phyloP scores from a whole-genome alignment of 176 grass and related monocot genomes.

The Paspalum vaginatum region DNA sequence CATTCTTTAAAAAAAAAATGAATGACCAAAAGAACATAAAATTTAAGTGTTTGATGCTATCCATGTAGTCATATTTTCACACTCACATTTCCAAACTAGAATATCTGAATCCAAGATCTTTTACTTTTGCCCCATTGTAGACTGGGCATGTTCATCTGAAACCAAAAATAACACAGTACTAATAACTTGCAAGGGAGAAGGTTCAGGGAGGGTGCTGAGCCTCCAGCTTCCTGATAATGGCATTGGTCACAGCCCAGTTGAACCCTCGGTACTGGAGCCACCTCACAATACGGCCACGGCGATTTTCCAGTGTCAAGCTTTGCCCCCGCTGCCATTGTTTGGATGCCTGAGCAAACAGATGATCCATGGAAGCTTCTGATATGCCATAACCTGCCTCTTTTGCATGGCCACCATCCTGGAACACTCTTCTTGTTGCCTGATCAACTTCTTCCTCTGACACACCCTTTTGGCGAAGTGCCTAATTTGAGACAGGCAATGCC shows the following conservation, averaged over 20 bases:
- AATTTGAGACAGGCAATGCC: not conserved
- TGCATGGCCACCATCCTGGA: constrained; percentile 47
- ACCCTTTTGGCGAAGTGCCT: constrained; percentile 86
- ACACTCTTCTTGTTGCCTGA: constrained; percentile 68
- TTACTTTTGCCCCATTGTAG: not conserved
- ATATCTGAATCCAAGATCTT: not conserved
- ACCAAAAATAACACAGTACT: not conserved
- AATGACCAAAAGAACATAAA: not conserved
- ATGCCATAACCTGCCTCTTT: constrained; percentile 50
- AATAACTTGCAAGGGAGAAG: not conserved
- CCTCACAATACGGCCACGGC: constrained; percentile 57
- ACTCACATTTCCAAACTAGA: not conserved
- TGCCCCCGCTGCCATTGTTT: constrained; percentile 79
- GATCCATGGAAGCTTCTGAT: constrained; percentile 74
- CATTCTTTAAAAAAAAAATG: not conserved
- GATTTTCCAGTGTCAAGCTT: constrained; percentile 55
- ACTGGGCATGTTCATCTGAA: not conserved
- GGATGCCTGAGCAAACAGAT: constrained; percentile 73
- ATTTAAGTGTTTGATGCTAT: not conserved
- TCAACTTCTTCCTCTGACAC: constrained; percentile 55
- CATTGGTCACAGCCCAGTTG: constrained; percentile 65
- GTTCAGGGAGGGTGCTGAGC: constrained; percentile 47
- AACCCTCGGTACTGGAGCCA: constrained; percentile 96
- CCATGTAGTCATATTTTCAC: not conserved
- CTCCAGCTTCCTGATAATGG: constrained; percentile 68